Percentiles rank a stretch among this genome's conserved stretches.
Conservation (phyloP, 176 grass and related monocot species). For the Themeda triandra region DNA sequence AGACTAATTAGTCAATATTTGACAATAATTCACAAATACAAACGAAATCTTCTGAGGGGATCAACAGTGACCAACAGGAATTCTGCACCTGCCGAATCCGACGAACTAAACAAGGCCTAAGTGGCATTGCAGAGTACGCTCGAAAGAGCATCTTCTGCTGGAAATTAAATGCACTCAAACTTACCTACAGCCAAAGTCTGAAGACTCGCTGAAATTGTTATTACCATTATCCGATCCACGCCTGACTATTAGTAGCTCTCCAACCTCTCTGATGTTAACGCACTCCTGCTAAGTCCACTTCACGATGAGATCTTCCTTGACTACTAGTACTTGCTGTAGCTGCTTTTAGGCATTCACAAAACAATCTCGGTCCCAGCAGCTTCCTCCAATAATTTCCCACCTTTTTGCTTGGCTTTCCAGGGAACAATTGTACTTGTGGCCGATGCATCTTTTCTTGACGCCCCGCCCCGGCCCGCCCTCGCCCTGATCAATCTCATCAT, state of each 20-base stretch:
- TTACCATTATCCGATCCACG: no score
- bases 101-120: no score
- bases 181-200: background rate
- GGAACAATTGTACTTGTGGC: slow-evolving; percentile 21
- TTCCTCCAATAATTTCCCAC: slow-evolving; percentile 6
- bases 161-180: background rate
- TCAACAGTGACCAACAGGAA: no score
- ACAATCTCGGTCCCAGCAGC: background rate
- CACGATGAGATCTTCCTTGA: background rate
- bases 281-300: background rate
- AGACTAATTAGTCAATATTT: no score
- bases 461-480: background rate
- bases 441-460: background rate
- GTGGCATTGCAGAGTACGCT: no score
- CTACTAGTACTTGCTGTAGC: no score
- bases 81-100: no score
- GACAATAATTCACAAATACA: no score
- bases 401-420: slow-evolving; percentile 15
- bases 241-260: background rate
- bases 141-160: no score
- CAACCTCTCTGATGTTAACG: background rate
- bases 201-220: background rate
- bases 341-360: background rate
- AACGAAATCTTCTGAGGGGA: no score
- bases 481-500: background rate